Evolutionary conservation across 2,329 filamentous ascomycete species (phyloP).

Genomic region (Pseudocercospora crystallina): DNA sequence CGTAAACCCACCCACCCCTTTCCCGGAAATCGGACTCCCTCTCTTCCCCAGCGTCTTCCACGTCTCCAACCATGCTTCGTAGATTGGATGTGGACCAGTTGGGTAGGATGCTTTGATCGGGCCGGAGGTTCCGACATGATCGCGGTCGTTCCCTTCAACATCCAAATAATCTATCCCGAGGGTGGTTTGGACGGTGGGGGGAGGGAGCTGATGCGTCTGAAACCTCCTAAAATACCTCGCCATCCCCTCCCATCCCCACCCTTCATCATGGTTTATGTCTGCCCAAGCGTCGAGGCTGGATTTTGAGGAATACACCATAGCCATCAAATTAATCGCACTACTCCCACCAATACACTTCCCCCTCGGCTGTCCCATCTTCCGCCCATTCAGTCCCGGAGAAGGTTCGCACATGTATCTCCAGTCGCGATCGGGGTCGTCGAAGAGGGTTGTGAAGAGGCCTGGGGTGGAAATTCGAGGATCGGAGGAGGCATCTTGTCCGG

Average conservation of each 20-base stretch:
- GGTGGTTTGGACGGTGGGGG: background rate
- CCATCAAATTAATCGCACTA: slow-evolving; percentile 23
- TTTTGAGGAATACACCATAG: slow-evolving; percentile 28
- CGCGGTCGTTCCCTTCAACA: slow-evolving; percentile 26
- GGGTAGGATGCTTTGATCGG: slow-evolving; percentile 38
- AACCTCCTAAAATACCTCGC: slow-evolving; percentile 10
- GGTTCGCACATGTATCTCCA: slow-evolving; percentile 4
- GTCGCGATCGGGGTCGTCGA: background rate
- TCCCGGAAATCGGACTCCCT: background rate
- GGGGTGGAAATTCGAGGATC: slow-evolving; percentile 4
- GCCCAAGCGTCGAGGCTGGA: slow-evolving; percentile 36
- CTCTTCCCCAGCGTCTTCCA: slow-evolving; percentile 13
- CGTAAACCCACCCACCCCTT: slow-evolving; percentile 9
- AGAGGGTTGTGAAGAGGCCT: slow-evolving; percentile 2
- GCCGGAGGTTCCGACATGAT: slow-evolving; percentile 25
- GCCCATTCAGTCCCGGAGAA: slow-evolving; percentile 5
- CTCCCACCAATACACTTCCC: slow-evolving; percentile 18
- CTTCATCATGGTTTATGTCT: slow-evolving; percentile 17
- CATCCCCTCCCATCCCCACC: slow-evolving; percentile 36
- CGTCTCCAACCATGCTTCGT: slow-evolving; percentile 18
- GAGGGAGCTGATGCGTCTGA: slow-evolving; percentile 1
- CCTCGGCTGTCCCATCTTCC: slow-evolving; percentile 12
- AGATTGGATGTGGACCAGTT: slow-evolving; percentile 3
- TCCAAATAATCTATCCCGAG: slow-evolving; percentile 17
- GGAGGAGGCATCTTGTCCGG: slow-evolving; percentile 21